Percentiles rank a stretch among this genome's conserved stretches.
These are phyloP conservation scores for Nitzschia sp. DNA, from an alignment of 108 stramenopile species.

Conservation along the genomic window DNA sequence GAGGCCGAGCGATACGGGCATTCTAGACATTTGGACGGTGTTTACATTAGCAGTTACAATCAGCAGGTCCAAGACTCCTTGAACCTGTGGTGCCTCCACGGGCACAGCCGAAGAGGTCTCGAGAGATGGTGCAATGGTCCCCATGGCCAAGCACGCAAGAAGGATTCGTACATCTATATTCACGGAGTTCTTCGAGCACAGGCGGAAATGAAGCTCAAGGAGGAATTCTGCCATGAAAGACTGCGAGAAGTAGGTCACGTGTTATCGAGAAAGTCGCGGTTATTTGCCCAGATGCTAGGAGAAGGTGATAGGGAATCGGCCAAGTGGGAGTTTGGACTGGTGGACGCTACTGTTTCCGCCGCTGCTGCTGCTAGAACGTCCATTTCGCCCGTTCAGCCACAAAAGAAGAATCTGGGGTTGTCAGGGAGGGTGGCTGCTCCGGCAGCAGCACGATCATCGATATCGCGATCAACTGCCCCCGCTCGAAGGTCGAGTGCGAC, in stretches of 20 bases:
- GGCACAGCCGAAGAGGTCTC: slow-evolving; percentile 37
- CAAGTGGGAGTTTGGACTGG: slow-evolving; percentile 21
- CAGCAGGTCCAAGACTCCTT: slow-evolving; percentile 26
- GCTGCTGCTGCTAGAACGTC: too few species aligned
- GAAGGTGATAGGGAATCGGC: slow-evolving; percentile 41
- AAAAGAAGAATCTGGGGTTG: slow-evolving; percentile 13
- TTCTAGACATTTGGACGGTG: slow-evolving; percentile 19
- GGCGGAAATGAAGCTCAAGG: slow-evolving; percentile 23
- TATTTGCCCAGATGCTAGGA: slow-evolving; percentile 51
- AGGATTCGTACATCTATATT: slow-evolving; percentile 24
- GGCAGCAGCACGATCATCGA: not conserved
- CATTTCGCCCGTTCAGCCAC: slow-evolving; percentile 5
- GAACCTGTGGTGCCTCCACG: slow-evolving; percentile 38
- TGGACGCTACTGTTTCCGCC: too few species aligned
- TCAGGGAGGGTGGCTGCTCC: not conserved
- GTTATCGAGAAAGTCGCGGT: slow-evolving; percentile 25
- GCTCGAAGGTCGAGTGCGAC: not conserved
- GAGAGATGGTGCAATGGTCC: slow-evolving; percentile 35
- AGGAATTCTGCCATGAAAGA: slow-evolving; percentile 12
- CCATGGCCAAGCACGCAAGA: slow-evolving; percentile 27
- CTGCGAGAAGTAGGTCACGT: slow-evolving; percentile 28
- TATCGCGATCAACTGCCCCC: not conserved
- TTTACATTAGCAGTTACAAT: slow-evolving; percentile 7
- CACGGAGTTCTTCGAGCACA: slow-evolving; percentile 29
- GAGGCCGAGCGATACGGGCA: slow-evolving; percentile 33